These are phyloP conservation scores for Mucor velutinosus DNA, from an alignment of 371 early-diverging fungal genomes.

Conservation along the genomic window DNA sequence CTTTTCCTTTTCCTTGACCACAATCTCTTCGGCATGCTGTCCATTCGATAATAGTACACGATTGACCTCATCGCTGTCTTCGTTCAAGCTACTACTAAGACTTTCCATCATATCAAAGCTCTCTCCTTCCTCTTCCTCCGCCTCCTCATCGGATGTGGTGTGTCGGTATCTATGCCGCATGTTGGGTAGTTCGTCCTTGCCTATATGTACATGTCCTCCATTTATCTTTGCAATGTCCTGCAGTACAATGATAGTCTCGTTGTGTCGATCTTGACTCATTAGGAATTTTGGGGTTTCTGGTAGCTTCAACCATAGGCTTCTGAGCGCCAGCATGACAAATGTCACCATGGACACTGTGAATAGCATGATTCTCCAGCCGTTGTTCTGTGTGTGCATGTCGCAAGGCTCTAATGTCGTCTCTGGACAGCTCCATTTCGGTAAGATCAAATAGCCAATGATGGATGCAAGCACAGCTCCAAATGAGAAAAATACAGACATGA, in stretches of 20 bases:
- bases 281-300: conserved; percentile 85
- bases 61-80: not conserved
- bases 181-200: conserved; percentile 29
- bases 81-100: not conserved
- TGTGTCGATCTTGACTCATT: conserved; percentile 62
- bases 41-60: conserved; percentile 3
- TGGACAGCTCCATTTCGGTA: conserved; percentile 73
- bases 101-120: not conserved
- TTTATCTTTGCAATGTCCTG: conserved; percentile 77
- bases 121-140: conserved; percentile 11
- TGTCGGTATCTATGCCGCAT: not conserved
- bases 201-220: conserved; percentile 45
- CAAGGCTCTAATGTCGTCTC: conserved; percentile 45
- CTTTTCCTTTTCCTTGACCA: conserved; percentile 1
- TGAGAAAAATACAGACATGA: conserved; percentile 86
- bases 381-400: conserved; percentile 60
- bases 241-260: conserved; percentile 77
- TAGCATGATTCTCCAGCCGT: conserved; percentile 81
- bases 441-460: conserved; percentile 60
- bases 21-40: not conserved
- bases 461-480: conserved; percentile 82
- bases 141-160: not conserved
- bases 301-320: conserved; percentile 67
- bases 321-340: conserved; percentile 67
- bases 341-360: conserved; percentile 60